These are phyloP conservation scores for Lachnellula subtilissima DNA, from an alignment of 2,329 filamentous ascomycete genomes.

Conservation along the genomic window DNA sequence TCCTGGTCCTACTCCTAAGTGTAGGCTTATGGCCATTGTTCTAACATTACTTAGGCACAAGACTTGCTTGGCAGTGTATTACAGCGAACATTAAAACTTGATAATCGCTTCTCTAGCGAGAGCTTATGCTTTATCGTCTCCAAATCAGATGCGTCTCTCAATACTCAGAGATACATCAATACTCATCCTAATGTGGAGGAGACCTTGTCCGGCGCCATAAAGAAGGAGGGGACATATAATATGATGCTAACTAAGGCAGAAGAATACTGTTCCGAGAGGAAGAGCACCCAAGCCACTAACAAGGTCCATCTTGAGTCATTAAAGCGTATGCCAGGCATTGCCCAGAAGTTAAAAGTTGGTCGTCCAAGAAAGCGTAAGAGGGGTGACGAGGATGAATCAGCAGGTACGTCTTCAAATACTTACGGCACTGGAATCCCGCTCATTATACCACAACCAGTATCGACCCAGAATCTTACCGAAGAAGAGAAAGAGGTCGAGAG, in stretches of 20 bases:
- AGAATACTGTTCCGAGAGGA: not conserved
- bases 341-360: not conserved
- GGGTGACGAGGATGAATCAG: not conserved
- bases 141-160: no score
- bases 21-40: no score
- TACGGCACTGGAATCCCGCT: not conserved
- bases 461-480: not conserved
- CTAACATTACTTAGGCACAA: slow-evolving; percentile 10
- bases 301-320: not conserved
- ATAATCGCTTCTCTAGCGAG: slow-evolving; percentile 12
- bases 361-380: not conserved
- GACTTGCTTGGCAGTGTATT: slow-evolving; percentile 18
- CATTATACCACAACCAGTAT: not conserved
- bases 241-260: not conserved
- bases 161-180: no score
- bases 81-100: slow-evolving; percentile 15
- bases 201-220: no score
- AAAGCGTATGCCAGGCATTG: not conserved
- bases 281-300: not conserved
- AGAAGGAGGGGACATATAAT: not conserved
- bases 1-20: not conserved
- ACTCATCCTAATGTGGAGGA: no score
- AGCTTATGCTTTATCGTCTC: slow-evolving; percentile 17
- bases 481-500: not conserved
- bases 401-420: not conserved